A percentile compares a stretch with the other conserved stretches of the same genome.
phyloP scores from a whole-genome alignment of 306 rosid genomes.

The Malus domestica region DNA sequence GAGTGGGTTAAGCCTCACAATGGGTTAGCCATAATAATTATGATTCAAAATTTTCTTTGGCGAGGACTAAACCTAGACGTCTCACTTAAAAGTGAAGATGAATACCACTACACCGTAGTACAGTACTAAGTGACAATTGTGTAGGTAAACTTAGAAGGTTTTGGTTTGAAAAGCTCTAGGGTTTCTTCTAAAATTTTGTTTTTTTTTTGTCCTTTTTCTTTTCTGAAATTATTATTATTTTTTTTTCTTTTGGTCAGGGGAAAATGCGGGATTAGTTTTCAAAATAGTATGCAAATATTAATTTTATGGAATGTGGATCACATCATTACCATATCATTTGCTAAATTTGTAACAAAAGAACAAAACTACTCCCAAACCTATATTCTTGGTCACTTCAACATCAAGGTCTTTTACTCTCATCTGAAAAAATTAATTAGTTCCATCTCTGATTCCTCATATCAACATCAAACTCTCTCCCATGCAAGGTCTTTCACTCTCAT shows the following conservation, averaged over 20 bases:
- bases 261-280: constrained; percentile 9
- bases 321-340: no score
- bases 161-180: background rate
- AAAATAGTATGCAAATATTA: background rate
- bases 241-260: background rate
- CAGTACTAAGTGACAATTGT: no score
- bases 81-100: no score
- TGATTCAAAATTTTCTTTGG: no score
- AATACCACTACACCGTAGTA: no score
- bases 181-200: background rate
- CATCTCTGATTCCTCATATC: constrained; percentile 3
- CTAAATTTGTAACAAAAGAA: constrained; percentile 34
- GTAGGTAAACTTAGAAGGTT: background rate
- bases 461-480: constrained; percentile 40
- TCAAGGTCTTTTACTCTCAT: constrained; percentile 42
- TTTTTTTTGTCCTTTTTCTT: background rate
- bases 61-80: no score
- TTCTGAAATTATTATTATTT: background rate
- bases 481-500: constrained; percentile 30
- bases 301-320: background rate
- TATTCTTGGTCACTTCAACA: constrained; percentile 53
- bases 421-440: background rate
- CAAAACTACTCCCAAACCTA: constrained; percentile 47
- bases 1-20: no score
- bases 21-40: no score